These are phyloP conservation scores for Wickerhamomyces sp. DNA, from an alignment of 1,139 yeast species.

Conservation along the genomic window DNA sequence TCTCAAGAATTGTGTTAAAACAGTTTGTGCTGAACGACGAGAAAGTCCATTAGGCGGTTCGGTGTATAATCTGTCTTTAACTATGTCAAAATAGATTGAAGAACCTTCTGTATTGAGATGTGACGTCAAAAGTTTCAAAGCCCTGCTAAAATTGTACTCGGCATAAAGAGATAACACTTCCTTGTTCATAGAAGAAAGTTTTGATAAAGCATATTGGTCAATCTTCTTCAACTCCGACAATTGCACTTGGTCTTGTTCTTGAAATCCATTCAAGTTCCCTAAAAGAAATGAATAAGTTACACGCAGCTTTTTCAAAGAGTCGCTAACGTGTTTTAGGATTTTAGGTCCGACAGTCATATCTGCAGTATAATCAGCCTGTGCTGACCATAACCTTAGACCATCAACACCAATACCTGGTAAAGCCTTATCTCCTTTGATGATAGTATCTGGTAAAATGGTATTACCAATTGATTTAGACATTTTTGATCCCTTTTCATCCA, in stretches of 20 bases:
- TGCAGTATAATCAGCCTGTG: constrained; percentile 78
- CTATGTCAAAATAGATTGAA: constrained; percentile 79
- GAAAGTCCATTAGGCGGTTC: constrained; percentile 44
- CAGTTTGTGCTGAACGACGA: constrained; percentile 70
- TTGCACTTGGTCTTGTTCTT: constrained; percentile 22
- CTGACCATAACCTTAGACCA: constrained; percentile 88
- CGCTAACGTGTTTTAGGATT: constrained; percentile 70
- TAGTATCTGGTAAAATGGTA: constrained; percentile 61
- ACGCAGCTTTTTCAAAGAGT: constrained; percentile 75
- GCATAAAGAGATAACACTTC: constrained; percentile 44
- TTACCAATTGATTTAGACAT: constrained; percentile 96
- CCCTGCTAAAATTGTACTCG: constrained; percentile 62
- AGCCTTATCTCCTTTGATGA: constrained; percentile 54
- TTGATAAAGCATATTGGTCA: constrained; percentile 62
- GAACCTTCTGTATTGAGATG: constrained; percentile 77
- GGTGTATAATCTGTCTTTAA: constrained; percentile 83
- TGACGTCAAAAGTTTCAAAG: constrained; percentile 55
- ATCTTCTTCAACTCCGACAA: constrained; percentile 45
- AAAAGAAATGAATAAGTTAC: constrained; percentile 75
- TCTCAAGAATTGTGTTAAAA: constrained; percentile 54
- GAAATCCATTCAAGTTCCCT: constrained; percentile 59
- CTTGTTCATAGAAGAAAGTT: constrained; percentile 45
- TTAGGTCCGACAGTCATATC: constrained; percentile 77
- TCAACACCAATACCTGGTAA: constrained; percentile 82
- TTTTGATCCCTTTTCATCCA: constrained; percentile 80